phyloP scores from a whole-genome alignment of 257 asterid species.

The Henckelia pumila region DNA sequence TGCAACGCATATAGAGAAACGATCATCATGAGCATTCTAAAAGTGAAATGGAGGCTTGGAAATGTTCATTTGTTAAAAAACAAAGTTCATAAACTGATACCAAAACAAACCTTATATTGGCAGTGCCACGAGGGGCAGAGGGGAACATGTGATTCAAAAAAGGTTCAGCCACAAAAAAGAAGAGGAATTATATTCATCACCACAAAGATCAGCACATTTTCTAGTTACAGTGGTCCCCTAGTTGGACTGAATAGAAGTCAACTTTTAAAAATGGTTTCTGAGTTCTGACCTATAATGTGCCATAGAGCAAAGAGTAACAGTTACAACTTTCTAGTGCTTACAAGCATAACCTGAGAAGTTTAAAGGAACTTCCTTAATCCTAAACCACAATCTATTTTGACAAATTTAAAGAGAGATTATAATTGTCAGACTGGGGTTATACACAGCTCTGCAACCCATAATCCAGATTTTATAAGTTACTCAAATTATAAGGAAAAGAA shows the following conservation, averaged over 20 bases:
- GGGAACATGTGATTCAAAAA: not conserved
- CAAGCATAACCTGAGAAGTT: not conserved
- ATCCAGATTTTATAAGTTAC: not conserved
- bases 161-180: not conserved
- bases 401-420: not conserved
- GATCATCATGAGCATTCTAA: not conserved
- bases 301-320: not conserved
- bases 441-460: not conserved
- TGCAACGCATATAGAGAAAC: not conserved
- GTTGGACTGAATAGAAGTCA: not conserved
- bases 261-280: not conserved
- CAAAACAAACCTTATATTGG: too few relatives aligned
- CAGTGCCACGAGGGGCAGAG: not conserved
- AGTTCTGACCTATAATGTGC: not conserved
- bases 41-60: not conserved
- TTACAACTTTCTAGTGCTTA: not conserved
- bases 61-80: not conserved
- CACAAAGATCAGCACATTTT: not conserved
- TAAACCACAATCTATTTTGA: not conserved
- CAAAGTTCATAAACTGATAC: too few relatives aligned
- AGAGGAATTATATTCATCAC: not conserved
- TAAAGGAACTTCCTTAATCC: not conserved
- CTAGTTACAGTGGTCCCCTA: not conserved
- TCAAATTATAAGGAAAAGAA: conserved; percentile 9
- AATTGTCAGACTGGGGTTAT: not conserved